Percentiles rank a stretch among this genome's conserved stretches.
Evolutionary conservation across 2,329 filamentous ascomycete genomes (phyloP).

Genomic region (Coleophoma crateriformis): DNA sequence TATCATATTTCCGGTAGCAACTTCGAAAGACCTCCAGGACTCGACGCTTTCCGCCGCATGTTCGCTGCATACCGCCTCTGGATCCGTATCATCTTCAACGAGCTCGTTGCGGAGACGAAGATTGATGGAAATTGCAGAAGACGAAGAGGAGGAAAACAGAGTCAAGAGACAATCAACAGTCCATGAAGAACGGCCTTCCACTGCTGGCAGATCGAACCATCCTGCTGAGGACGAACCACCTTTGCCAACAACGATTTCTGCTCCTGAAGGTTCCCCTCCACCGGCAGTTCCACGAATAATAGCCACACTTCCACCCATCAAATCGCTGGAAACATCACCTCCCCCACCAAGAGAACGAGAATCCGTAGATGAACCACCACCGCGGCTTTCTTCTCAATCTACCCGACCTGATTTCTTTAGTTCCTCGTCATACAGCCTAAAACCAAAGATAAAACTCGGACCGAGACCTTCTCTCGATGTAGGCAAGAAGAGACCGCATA

Average conservation of each 20-base stretch:
- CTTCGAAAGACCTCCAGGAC: slow-evolving; percentile 77
- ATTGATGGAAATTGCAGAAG: slow-evolving; percentile 90
- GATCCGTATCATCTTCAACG: slow-evolving; percentile 78
- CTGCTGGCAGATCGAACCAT: slow-evolving; percentile 16
- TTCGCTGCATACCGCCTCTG: slow-evolving; percentile 81
- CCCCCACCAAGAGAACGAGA: slow-evolving; percentile 19
- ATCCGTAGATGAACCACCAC: slow-evolving; percentile 13
- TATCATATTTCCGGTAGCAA: slow-evolving; percentile 71
- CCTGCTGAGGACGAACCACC: slow-evolving; percentile 8
- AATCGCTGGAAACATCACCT: slow-evolving; percentile 22
- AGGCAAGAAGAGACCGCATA: slow-evolving; percentile 49
- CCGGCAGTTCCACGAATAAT: slow-evolving; percentile 6
- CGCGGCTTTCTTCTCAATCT: slow-evolving; percentile 40
- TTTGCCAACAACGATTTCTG: slow-evolving; percentile 2
- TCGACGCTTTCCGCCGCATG: slow-evolving; percentile 83
- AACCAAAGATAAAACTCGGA: slow-evolving; percentile 83
- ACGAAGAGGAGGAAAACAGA: slow-evolving; percentile 64
- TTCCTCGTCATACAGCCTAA: slow-evolving; percentile 43
- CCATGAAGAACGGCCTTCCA: slow-evolving; percentile 34
- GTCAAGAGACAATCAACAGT: slow-evolving; percentile 54
- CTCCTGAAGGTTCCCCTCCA: slow-evolving; percentile 5
- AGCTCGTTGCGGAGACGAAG: slow-evolving; percentile 73
- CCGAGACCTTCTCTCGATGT: slow-evolving; percentile 74
- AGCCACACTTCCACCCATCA: slow-evolving; percentile 8
- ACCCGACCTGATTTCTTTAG: slow-evolving; percentile 44